Conservation (phyloP, 768 basidiomycete genomes). For the Collybiopsis confluens region DNA sequence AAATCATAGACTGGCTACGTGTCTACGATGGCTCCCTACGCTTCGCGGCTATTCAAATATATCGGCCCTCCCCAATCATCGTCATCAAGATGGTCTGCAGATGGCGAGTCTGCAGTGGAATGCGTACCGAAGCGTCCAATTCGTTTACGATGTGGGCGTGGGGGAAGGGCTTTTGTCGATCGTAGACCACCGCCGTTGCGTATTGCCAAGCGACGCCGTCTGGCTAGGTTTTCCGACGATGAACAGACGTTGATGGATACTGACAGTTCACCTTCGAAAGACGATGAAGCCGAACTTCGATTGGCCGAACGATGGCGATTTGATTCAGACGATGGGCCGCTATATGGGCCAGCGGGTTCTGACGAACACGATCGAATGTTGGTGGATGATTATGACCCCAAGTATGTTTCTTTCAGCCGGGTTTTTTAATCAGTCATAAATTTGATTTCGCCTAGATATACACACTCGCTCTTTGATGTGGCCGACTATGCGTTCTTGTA, state of each 20-base stretch:
- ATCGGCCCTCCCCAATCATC: slow-evolving; percentile 31
- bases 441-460: slow-evolving; percentile 15
- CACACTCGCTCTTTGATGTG: slow-evolving; percentile 55
- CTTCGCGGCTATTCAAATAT: slow-evolving; percentile 66
- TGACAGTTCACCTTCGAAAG: slow-evolving; percentile 19
- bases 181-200: slow-evolving; percentile 40
- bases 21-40: slow-evolving; percentile 47
- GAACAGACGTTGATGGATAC: slow-evolving; percentile 28
- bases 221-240: slow-evolving; percentile 25
- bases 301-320: slow-evolving; percentile 64
- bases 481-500: slow-evolving; percentile 31
- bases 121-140: slow-evolving; percentile 39
- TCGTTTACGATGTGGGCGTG: slow-evolving; percentile 77
- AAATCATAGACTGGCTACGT: slow-evolving; percentile 77
- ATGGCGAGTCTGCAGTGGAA: slow-evolving; percentile 23
- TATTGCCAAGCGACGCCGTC: slow-evolving; percentile 33
- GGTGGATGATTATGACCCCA: slow-evolving; percentile 66
- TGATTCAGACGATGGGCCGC: slow-evolving; percentile 59
- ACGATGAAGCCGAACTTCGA: slow-evolving; percentile 37
- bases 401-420: slow-evolving; percentile 28
- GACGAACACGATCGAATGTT: slow-evolving; percentile 68
- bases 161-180: slow-evolving; percentile 75
- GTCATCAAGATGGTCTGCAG: slow-evolving; percentile 23
- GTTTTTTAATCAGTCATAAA: background rate
- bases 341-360: slow-evolving; percentile 49